Base-by-base conservation (phyloP, 164 flowering plant genomes). In the Brasenia schreberi region DNA sequence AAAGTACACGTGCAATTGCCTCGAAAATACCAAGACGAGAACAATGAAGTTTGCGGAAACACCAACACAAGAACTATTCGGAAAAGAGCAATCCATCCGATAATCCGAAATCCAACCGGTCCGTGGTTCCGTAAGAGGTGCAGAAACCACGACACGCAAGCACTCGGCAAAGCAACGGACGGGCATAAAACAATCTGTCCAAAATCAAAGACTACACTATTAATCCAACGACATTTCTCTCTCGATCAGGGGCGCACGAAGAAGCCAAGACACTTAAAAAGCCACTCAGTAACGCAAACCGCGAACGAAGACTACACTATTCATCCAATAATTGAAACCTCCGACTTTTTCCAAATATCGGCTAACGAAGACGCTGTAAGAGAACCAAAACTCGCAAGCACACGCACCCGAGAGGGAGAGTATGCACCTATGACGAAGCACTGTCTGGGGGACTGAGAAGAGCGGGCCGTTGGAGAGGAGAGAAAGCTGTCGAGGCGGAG, bases 361-460 rank as follows among this genome's bases (percentile, higher is more conserved):
- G 27, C 27, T 23, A 23, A 23, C 27, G 27, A 23, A 23, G 27
- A 23, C 27, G 27, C 27, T 23, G 27, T 23, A 23, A 23, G 27
- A 23, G 27, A 23, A 23, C 27, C 52, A 10, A 45, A 45, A 45
- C 53, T 12, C 7, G 53, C 53, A 45, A 5, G 53, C 7, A 45
- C 1, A 45, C 53, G 53, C 7, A 7, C 53, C 7, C 53, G 7
- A 12, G 53, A 45, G 53, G 53, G 53, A 45, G 53, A 45, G 53
- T 45, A 7, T 12, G 17, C 45, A 93, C 97, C 98, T 52, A 93
- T 93, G 71, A 93, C 95, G 70, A 93, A 90, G 3, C 97, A 96
- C 73, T 90, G 88, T 33, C 75, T 84, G 73, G 70, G 73, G 65
- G 78, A 52, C 43, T 69, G 62, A 64, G 77, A 5, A 65, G 64